A percentile compares a stretch with the other conserved stretches of the same genome.
These are phyloP conservation scores for Reticulascus tulasneorum DNA, from an alignment of 2,329 filamentous ascomycete genomes.

Conservation along the genomic window DNA sequence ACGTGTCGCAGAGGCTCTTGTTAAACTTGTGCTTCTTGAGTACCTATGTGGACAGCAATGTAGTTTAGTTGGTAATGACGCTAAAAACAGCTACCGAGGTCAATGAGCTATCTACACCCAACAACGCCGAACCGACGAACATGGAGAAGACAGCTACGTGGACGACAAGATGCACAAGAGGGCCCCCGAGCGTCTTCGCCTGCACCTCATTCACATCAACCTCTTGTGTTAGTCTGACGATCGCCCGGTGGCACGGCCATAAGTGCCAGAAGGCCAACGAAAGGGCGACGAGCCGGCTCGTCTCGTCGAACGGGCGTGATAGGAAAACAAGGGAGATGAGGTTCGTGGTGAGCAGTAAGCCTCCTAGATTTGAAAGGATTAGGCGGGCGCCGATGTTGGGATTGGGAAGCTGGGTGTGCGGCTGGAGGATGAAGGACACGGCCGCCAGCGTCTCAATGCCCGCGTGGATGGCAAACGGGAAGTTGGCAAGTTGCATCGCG, in stretches of 20 bases:
- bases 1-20: too few species aligned
- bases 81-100: too few species aligned
- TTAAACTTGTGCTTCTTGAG: too few species aligned
- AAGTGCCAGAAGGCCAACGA: conserved; percentile 45
- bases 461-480: conserved; percentile 34
- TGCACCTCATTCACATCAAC: conserved; percentile 12
- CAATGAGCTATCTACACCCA: too few species aligned
- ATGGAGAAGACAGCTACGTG: conserved; percentile 34
- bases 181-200: conserved; percentile 37
- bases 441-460: conserved; percentile 38
- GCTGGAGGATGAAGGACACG: conserved; percentile 39
- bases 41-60: too few species aligned
- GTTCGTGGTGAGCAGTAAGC: conserved; percentile 40
- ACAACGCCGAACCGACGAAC: conserved; percentile 24
- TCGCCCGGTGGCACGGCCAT: conserved; percentile 43
- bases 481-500: conserved; percentile 17
- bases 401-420: conserved; percentile 36
- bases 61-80: too few species aligned
- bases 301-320: conserved; percentile 25
- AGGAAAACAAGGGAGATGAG: conserved; percentile 36
- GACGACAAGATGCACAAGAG: conserved; percentile 38
- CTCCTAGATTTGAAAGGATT: conserved; percentile 44
- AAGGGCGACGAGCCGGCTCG: conserved; percentile 28
- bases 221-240: conserved; percentile 23
- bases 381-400: conserved; percentile 36